These are phyloP conservation scores for Clonostachys rhizophaga DNA, from an alignment of 2,329 filamentous ascomycete genomes.

Conservation along the genomic window DNA sequence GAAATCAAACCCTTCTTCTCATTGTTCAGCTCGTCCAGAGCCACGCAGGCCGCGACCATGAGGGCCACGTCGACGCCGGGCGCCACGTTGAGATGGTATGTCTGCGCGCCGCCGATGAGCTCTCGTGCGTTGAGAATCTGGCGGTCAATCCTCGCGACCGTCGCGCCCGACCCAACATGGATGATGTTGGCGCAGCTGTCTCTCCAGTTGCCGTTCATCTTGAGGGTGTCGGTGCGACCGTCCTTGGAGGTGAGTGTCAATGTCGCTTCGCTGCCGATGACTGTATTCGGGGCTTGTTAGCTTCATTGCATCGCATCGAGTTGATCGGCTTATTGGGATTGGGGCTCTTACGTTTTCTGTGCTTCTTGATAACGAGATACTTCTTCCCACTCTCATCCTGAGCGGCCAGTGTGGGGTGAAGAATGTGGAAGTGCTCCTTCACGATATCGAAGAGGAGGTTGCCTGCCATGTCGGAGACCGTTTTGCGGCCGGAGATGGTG, in stretches of 20 bases:
- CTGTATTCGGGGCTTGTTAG: constrained; percentile 20
- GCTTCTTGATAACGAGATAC: constrained; percentile 51
- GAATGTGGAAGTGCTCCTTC: constrained; percentile 39
- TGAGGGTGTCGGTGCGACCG: constrained; percentile 37
- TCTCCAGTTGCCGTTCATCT: constrained; percentile 58
- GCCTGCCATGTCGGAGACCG: constrained; percentile 45
- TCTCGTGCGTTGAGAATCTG: constrained; percentile 53
- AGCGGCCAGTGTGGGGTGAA: constrained; percentile 47
- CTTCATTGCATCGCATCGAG: constrained; percentile 1
- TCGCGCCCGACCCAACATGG: constrained; percentile 39
- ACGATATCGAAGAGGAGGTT: constrained; percentile 54
- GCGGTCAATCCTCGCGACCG: constrained; percentile 55
- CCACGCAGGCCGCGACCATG: constrained; percentile 63
- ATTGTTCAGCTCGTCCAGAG: constrained; percentile 59
- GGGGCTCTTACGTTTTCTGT: constrained; percentile 41
- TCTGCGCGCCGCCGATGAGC: constrained; percentile 56
- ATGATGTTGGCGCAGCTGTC: constrained; percentile 54
- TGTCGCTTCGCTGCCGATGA: constrained; percentile 47
- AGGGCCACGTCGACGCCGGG: constrained; percentile 62
- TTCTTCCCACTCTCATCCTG: constrained; percentile 38
- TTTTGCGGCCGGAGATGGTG: constrained; percentile 49
- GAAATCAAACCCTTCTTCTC: constrained; percentile 6
- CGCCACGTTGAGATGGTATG: constrained; percentile 59
- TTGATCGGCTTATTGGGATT: not conserved
- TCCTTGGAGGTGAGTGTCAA: constrained; percentile 49